Base-by-base conservation (phyloP, 306 rosid genomes). In the Dryas alaskensis region DNA sequence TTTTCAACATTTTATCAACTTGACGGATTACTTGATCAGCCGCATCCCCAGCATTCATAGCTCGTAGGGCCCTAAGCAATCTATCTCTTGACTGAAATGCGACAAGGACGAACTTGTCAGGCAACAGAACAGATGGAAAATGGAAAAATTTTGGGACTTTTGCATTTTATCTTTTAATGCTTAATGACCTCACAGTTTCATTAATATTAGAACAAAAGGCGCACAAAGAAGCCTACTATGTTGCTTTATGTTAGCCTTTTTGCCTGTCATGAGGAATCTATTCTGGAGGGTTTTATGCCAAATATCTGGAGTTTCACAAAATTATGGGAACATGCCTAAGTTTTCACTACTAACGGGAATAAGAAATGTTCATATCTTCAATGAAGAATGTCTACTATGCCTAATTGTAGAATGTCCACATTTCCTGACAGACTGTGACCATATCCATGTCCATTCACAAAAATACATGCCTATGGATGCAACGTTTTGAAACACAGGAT, bases 11-110 rank as follows among this genome's bases (percentile, higher is more conserved):
- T 83, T 87, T 94, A 79, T 92, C 99, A 40, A 92, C 96, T 81
- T 92, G 99, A 67, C 97, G 87, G 80, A 94, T 86, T 54, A 87
- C 97, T 81, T 92, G 99, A 87, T 94, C 99, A 50, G 92, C 93
- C 37, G 97, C 96, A 69, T 94, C 99, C 66, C 96, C 99, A 22
- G 95, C 97, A 88, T 88, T 88, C 86, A 94, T 89, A 73, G 89
- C 88, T 69, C 99, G 88, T 73, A 94, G 84, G 78, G 87, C 89
- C 88, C 87, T 86, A 69, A 90, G 59, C 82, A 94, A 82, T 76
- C 84, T 87, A 65, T 94, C 99, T 83, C 97, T 92, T 40, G 95
- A 84, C 99, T 94, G 95, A 67, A 85, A 78, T 52, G 54, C 27
- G 54, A 63, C 17, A 64, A 44, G 69, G 64, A 54, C 31, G 22